Evolutionary conservation across 2,329 filamentous ascomycete species (phyloP), one percentile per base, ranked within the genome.

Genomic region (Ophiostoma angusticollis): DNA sequence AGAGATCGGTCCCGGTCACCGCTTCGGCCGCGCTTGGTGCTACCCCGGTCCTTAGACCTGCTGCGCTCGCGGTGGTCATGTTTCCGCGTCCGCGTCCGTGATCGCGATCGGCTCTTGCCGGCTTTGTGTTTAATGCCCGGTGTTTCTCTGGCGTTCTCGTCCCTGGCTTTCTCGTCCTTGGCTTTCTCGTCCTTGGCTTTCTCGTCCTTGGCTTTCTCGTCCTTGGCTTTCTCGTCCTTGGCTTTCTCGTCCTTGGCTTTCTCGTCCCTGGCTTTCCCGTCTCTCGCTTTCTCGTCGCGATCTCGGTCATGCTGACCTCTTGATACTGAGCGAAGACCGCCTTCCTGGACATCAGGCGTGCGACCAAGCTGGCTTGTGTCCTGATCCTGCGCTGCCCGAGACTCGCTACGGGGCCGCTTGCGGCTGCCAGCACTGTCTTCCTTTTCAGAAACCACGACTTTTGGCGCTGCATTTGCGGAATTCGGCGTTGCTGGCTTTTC

Each of bases 331-430:
- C 44, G 39, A 34, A 24, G 45, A 6, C 35, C 31, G 5, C 52
- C 52, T 23, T 46, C 49, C n/a, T n/a, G n/a, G 6, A 51, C 52
- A 12, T 54, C 54, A 8, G 51, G 49, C 3, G 23, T 27, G 6
- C 31, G 50, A 42, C 29, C 58, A 47, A 42, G 54, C 30, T 43
- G 44, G 35, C 58, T 56, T n/a, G 54, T 45, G 23, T 53, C 55
- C 25, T 54, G 49, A 6, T 52, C 54, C 19, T 52, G 49, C 9
- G 11, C 28, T 54, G 50, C 18, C 24, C 49, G 52, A 1, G 54
- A 55, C 17, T 47, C 44, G 23, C 55, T 58, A 19, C 52, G 52
- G 32, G 46, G 49, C 29, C 46, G 36, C 14, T 38, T 44, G 13
- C 17, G 32, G 14, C 14, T 32, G 9, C 16, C 17, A 12, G 16